These are phyloP conservation scores for Carex cristatella DNA, from an alignment of 176 grass and related monocot genomes.

Conservation along the genomic window DNA sequence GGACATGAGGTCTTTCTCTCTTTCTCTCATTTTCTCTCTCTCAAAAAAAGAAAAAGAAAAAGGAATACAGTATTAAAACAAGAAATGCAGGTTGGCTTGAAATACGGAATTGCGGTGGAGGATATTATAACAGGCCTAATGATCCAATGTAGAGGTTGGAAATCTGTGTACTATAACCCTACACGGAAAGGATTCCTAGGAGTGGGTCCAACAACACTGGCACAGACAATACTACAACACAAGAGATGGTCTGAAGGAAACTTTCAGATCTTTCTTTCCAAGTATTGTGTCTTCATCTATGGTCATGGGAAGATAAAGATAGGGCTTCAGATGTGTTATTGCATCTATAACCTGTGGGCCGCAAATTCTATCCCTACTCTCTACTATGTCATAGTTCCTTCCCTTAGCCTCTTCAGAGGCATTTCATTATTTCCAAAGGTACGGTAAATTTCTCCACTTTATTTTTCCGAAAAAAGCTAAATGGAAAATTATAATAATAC, in stretches of 20 bases:
- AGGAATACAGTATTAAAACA: background rate
- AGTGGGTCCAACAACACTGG: conserved; percentile 48
- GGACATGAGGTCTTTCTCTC: conserved; percentile 45
- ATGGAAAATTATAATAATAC: background rate
- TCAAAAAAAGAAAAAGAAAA: background rate
- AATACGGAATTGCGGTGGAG: conserved; percentile 69
- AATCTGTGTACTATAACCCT: conserved; percentile 49
- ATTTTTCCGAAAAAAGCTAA: background rate
- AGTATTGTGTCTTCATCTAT: conserved; percentile 38
- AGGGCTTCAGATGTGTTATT: conserved; percentile 59
- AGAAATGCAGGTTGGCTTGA: conserved; percentile 54
- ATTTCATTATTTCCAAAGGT: conserved; percentile 66
- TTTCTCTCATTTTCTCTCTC: background rate
- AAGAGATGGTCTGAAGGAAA: conserved; percentile 86
- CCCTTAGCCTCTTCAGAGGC: conserved; percentile 61
- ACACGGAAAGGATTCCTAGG: conserved; percentile 50
- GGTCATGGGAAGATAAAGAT: conserved; percentile 40
- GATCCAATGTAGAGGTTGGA: conserved; percentile 77
- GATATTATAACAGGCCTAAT: conserved; percentile 66
- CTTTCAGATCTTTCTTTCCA: conserved; percentile 65
- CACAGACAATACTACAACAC: conserved; percentile 59
- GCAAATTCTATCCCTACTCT: conserved; percentile 51
- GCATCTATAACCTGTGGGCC: conserved; percentile 52
- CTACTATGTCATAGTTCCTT: conserved; percentile 54
- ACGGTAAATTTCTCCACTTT: background rate